Base-by-base conservation (phyloP, 2,329 filamentous ascomycete species). In the Fusarium pseudonygamai region DNA sequence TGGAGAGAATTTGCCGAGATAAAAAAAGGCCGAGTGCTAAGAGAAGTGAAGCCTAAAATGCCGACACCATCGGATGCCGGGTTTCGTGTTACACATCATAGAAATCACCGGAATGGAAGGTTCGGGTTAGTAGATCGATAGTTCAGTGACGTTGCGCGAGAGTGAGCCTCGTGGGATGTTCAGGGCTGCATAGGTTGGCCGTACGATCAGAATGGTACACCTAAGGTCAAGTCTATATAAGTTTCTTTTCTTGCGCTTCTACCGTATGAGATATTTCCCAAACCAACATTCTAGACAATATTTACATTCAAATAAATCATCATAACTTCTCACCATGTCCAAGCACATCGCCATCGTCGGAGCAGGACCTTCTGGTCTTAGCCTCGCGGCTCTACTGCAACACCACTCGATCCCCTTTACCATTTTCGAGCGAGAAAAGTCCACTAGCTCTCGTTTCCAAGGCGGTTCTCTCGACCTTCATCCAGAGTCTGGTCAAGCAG, bases 121-220 rank as follows among this genome's bases (percentile, higher is more conserved):
- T 3, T 43, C 4, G n/a, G 15, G 0, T 18, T 4, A 18, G 12
- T 18, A 3, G 5, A 12, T 24, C 10, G 3, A 24, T 0, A 4
- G 1, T 1, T 43, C 16, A 7, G 42, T 45, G 24, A 26, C 0
- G 7, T 4, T 13, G 9, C 0, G 7, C 1, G 16, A 14, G 12
- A 6, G 3, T 3, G 42, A 26, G 16, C 3, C 2, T 45, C 24
- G 7, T 45, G 16, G 13, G 42, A 9, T 20, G 3, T 9, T 26
- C 24, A 18, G 5, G 9, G 0, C 5, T 45, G 42, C 4, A 20
- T 0, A 45, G 3, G 16, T 1, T 18, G n/a, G 16, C 24, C 11
- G 11, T 13, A 20, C 20, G 16, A 6, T 26, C 7, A 2, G 42
- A 26, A 26, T 20, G 26, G 42, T 4, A 26, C 16, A 2, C 24